Evolutionary conservation across 805 yeast species (phyloP), one percentile per base, ranked within the genome.

Genomic region (Wickerhamomyces chambardii): DNA sequence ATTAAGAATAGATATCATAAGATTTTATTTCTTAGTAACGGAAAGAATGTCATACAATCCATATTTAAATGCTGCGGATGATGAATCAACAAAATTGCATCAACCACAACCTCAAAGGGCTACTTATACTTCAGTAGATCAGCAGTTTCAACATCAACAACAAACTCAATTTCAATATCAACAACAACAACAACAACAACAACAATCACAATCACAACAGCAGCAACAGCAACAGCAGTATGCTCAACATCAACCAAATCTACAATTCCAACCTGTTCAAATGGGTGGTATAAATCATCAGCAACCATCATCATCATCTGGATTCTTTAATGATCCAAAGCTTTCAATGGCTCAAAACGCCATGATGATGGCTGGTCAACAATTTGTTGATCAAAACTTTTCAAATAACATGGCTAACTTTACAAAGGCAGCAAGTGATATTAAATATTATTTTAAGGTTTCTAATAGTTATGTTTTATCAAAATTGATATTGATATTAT

Each of bases 401-500:
- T 72, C 46, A 22, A 11, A 14, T 5, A 24, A 24, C 12, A 12
- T 24, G 7, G 27, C 27, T 8, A 63, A 66, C 41, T 52, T 76
- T 36, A 69, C 70, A 37, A 65, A 64, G 43, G 68, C 67, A 42
- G 58, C 69, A 18, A 57, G 69, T 15, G 78, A 83, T 36, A 60
- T 92, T 46, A 79, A 86, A 44, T 84, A 79, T 61, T 89, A 89
- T 59, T 94, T 92, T 67, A 85, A 84, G 58, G 96, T 92, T 15
- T 81, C 95, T 32, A 94, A 90, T 56, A 64, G 77, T 5, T 94
- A 90, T 51, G 98, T 92, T 12, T 53, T 82, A 41, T 66, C 67
- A 26, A 92, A 92, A 54, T 57, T 92, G 18, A 54, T 68, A 21
- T 66, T 89, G 41, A 78, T 94, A 17, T 52, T 92, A 24, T 78